phyloP scores from a whole-genome alignment of 2,329 filamentous ascomycete species.

The Pseudogymnoascus sp. region DNA sequence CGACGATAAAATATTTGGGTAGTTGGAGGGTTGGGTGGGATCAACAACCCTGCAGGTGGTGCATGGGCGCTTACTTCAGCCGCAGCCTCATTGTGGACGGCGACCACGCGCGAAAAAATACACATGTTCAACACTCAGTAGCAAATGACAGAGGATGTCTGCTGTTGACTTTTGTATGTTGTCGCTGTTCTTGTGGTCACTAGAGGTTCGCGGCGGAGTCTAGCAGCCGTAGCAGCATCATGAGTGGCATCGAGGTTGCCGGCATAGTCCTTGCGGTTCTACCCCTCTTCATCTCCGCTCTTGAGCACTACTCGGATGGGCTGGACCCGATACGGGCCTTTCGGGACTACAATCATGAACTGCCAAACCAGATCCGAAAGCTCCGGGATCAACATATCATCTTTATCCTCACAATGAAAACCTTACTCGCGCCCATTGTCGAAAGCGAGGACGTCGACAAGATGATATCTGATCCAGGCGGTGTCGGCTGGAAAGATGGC shows the following conservation, averaged over 20 bases:
- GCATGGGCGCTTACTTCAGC: constrained; percentile 4
- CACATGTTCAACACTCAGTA: neutral
- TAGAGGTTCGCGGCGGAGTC: neutral
- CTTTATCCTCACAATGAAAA: neutral
- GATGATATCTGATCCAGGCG: constrained; percentile 1
- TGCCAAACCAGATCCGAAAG: neutral
- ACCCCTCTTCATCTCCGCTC: constrained; percentile 6
- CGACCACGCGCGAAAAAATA: neutral
- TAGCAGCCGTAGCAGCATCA: neutral
- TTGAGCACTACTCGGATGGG: constrained; percentile 4
- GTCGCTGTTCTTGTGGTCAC: neutral
- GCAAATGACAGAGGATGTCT: neutral
- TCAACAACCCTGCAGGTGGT: neutral
- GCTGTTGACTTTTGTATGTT: neutral
- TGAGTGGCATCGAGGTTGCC: constrained; percentile 2
- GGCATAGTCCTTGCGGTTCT: constrained; percentile 8
- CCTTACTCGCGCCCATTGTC: neutral
- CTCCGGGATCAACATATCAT: neutral
- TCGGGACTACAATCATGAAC: neutral
- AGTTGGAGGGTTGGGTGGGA: neutral
- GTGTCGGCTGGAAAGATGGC: neutral
- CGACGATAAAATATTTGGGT: neutral
- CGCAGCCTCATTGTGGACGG: constrained; percentile 1
- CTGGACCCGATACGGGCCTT: neutral
- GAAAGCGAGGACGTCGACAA: neutral